Conservation (phyloP, 352 stramenopile species). For the Pythium dissimile region DNA sequence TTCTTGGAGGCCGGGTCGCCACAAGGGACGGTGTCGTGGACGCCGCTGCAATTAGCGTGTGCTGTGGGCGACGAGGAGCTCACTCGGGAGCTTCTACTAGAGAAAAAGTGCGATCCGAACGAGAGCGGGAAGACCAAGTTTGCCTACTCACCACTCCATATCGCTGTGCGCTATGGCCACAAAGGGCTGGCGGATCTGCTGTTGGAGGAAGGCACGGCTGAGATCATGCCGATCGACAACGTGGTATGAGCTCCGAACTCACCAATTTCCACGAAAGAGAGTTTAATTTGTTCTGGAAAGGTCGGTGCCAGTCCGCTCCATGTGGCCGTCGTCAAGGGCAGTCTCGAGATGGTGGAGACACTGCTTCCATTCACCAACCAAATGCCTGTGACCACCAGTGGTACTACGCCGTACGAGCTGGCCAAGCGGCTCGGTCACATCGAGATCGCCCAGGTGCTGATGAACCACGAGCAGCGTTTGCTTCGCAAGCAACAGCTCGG, state of each 20-base stretch:
- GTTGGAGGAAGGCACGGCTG: conserved; percentile 23
- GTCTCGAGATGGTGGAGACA: conserved; percentile 40
- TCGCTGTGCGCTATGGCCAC: conserved; percentile 65
- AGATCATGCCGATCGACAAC: conserved; percentile 25
- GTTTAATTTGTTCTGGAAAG: conserved; percentile 15
- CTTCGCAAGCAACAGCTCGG: conserved; percentile 33
- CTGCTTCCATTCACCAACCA: conserved; percentile 34
- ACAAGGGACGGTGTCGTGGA: conserved; percentile 55
- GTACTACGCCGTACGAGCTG: conserved; percentile 56
- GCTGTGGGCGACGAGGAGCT: conserved; percentile 57
- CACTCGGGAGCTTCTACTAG: conserved; percentile 30
- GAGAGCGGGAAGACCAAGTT: conserved; percentile 45
- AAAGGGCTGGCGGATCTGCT: conserved; percentile 45
- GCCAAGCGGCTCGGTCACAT: conserved; percentile 38
- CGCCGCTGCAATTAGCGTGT: conserved; percentile 71
- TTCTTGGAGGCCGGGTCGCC: conserved; percentile 58
- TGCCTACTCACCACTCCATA: conserved; percentile 59
- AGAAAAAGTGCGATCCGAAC: conserved; percentile 15
- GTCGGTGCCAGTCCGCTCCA: conserved; percentile 54
- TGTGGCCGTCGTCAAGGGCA: conserved; percentile 54
- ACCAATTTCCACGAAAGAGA: too few relatives aligned
- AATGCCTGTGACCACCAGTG: conserved; percentile 42
- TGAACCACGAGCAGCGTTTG: conserved; percentile 20
- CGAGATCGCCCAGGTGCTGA: conserved; percentile 24
- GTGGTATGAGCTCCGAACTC: too few relatives aligned